Evolutionary conservation across 495 filamentous ascomycete genomes (phyloP).

Genomic region (Xylaria castorea): DNA sequence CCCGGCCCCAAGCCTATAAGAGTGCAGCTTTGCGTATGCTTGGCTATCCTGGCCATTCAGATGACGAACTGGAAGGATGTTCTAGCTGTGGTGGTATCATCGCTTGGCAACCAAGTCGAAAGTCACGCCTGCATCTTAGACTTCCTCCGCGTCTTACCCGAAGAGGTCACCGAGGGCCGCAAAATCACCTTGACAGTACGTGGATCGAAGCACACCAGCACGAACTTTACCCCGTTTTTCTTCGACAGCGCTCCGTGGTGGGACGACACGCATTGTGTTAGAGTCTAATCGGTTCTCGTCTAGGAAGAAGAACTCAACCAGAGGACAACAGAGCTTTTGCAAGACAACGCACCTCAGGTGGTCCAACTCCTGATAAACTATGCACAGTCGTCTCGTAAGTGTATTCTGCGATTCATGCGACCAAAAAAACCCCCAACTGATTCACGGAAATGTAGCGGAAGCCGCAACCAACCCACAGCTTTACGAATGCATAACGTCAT

Average conservation of each 20-base stretch:
- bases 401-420: background rate
- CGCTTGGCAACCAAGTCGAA: slow-evolving; percentile 76
- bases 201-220: slow-evolving; percentile 61
- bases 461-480: slow-evolving; percentile 89
- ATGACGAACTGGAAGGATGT: slow-evolving; percentile 98
- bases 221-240: slow-evolving; percentile 52
- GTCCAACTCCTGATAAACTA: slow-evolving; percentile 86
- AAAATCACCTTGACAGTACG: slow-evolving; percentile 98
- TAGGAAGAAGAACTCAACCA: slow-evolving; percentile 91
- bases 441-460: slow-evolving; percentile 46
- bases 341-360: slow-evolving; percentile 87
- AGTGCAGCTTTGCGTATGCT: slow-evolving; percentile 92
- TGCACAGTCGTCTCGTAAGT: slow-evolving; percentile 85
- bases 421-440: slow-evolving; percentile 30
- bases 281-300: slow-evolving; percentile 59
- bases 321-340: slow-evolving; percentile 85
- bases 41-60: slow-evolving; percentile 93
- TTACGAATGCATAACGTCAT: slow-evolving; percentile 93
- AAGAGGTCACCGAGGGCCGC: slow-evolving; percentile 98
- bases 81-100: slow-evolving; percentile 75
- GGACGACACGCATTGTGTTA: slow-evolving; percentile 52
- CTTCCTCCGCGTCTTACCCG: slow-evolving; percentile 93
- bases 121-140: slow-evolving; percentile 87
- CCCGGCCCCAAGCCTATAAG: slow-evolving; percentile 88
- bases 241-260: slow-evolving; percentile 45